Evolutionary conservation across 305 asterid species (phyloP).

Genomic region (Salvia sclarea): DNA sequence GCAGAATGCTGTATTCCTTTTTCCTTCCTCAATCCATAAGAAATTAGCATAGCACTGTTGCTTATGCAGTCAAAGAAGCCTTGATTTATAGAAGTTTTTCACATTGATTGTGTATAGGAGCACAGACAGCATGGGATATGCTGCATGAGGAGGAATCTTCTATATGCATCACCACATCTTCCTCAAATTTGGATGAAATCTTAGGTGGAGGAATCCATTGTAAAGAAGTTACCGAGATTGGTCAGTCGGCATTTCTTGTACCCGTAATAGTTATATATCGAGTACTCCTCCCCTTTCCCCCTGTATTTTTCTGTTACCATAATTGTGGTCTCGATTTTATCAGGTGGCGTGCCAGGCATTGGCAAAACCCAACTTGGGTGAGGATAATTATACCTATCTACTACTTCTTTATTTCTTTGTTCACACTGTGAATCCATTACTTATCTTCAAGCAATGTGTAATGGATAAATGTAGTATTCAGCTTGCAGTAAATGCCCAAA

Average conservation of each 20-base stretch:
- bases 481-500: slow-evolving; percentile 88
- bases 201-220: slow-evolving; percentile 90
- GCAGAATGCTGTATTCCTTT: slow-evolving; percentile 12
- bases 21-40: not conserved
- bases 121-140: slow-evolving; percentile 97
- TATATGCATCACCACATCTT: slow-evolving; percentile 72
- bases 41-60: slow-evolving; percentile 3
- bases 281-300: not conserved
- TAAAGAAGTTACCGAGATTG: slow-evolving; percentile 95
- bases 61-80: slow-evolving; percentile 7
- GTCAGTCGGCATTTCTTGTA: slow-evolving; percentile 41
- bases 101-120: slow-evolving; percentile 49
- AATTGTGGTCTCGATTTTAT: slow-evolving; percentile 32
- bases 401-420: slow-evolving; percentile 23
- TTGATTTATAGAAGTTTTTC: not conserved
- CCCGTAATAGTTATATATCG: not conserved
- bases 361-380: slow-evolving; percentile 98
- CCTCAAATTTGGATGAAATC: slow-evolving; percentile 78
- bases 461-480: slow-evolving; percentile 64
- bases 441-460: slow-evolving; percentile 15
- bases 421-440: slow-evolving; percentile 20
- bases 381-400: slow-evolving; percentile 25
- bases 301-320: slow-evolving; percentile 14
- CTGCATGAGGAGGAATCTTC: slow-evolving; percentile 75
- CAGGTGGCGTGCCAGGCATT: slow-evolving; percentile 98